These are phyloP conservation scores for Vaccinium corymbosum DNA, from an alignment of 148 eudicot genomes.

Conservation along the genomic window DNA sequence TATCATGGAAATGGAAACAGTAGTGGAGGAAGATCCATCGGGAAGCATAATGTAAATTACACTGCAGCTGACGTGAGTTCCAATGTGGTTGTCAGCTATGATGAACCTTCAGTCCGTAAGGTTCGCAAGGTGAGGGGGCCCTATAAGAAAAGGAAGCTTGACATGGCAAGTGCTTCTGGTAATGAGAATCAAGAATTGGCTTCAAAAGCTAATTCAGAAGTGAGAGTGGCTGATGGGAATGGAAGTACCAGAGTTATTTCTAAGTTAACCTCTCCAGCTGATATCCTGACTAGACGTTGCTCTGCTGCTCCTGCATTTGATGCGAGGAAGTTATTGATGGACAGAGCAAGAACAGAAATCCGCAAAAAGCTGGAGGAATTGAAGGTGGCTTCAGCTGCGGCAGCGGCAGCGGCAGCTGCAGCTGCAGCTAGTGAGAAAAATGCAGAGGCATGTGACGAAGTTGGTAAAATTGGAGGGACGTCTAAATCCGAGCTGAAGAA, in stretches of 20 bases:
- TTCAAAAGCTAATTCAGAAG: slow-evolving; percentile 35
- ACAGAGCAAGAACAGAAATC: slow-evolving; percentile 66
- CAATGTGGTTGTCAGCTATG: slow-evolving; percentile 40
- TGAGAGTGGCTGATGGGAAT: slow-evolving; percentile 30
- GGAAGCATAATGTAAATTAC: slow-evolving; percentile 28
- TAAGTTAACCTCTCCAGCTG: slow-evolving; percentile 31
- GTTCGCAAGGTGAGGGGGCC: slow-evolving; percentile 42
- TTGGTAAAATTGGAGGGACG: slow-evolving; percentile 29
- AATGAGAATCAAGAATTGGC: slow-evolving; percentile 34
- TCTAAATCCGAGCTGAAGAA: slow-evolving; percentile 23
- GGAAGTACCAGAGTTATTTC: slow-evolving; percentile 33
- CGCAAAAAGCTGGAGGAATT: slow-evolving; percentile 58
- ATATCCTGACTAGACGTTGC: slow-evolving; percentile 29
- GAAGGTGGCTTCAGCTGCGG: slow-evolving; percentile 31
- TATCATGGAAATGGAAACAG: slow-evolving; percentile 43
- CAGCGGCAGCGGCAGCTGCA: slow-evolving; percentile 11
- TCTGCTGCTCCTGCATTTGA: slow-evolving; percentile 58
- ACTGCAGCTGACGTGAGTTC: slow-evolving; percentile 19
- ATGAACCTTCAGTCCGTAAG: slow-evolving; percentile 40
- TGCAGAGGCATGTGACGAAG: slow-evolving; percentile 24
- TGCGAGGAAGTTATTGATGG: slow-evolving; percentile 60
- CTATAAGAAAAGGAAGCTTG: slow-evolving; percentile 71
- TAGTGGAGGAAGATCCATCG: slow-evolving; percentile 32
- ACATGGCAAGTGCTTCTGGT: slow-evolving; percentile 26
- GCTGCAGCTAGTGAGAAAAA: slow-evolving; percentile 33